Conservation (phyloP, 2,329 filamentous ascomycete species). For the Pyrenophora graminea region DNA sequence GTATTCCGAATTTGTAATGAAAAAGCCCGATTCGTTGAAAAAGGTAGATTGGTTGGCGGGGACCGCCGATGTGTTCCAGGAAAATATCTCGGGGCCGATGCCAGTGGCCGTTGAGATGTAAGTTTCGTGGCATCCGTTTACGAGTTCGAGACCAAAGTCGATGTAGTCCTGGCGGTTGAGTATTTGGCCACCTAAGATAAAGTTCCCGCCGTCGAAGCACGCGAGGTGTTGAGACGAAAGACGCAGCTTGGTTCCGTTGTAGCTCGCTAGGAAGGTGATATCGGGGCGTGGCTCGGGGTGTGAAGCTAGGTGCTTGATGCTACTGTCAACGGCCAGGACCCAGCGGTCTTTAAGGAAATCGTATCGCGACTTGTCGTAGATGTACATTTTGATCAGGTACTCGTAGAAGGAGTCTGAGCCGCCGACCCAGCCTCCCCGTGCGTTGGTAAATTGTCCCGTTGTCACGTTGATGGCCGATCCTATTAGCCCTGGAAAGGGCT, state of each 20-base stretch:
- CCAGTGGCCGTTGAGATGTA: constrained; percentile 70
- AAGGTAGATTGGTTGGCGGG: constrained; percentile 56
- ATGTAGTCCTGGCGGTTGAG: constrained; percentile 69
- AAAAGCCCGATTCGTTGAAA: constrained; percentile 72
- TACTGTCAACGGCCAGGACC: constrained; percentile 74
- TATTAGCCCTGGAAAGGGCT: constrained; percentile 78
- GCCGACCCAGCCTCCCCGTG: constrained; percentile 74
- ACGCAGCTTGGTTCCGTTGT: constrained; percentile 50
- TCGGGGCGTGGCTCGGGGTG: constrained; percentile 69
- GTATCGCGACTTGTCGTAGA: constrained; percentile 73
- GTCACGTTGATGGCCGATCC: constrained; percentile 68
- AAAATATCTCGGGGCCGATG: constrained; percentile 72
- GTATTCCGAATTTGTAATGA: constrained; percentile 65
- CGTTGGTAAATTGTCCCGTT: constrained; percentile 69
- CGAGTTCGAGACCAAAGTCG: constrained; percentile 73
- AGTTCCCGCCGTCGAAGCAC: constrained; percentile 84
- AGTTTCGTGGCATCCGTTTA: constrained; percentile 73
- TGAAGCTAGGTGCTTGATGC: constrained; percentile 71
- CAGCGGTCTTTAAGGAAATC: constrained; percentile 70
- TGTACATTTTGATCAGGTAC: constrained; percentile 88
- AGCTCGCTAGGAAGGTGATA: constrained; percentile 71
- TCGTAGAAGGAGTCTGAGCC: constrained; percentile 84
- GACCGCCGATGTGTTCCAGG: constrained; percentile 42
- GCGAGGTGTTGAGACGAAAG: constrained; percentile 60
- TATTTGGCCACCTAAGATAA: constrained; percentile 77